Conservation (phyloP, 2,329 filamentous ascomycete genomes). For the Hypoxylon rubiginosum region DNA sequence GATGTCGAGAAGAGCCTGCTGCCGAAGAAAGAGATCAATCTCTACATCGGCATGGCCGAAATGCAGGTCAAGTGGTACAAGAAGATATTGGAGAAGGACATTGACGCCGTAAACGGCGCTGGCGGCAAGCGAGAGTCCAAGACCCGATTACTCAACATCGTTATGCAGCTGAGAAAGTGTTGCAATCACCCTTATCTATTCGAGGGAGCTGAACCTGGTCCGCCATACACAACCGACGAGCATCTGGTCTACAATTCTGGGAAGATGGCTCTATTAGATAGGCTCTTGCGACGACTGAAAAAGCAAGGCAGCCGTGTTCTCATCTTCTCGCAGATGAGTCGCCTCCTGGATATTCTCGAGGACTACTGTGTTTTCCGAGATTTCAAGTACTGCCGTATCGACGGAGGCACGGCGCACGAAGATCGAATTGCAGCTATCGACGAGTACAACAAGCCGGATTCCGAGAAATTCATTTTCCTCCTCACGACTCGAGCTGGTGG, state of each 20-base stretch:
- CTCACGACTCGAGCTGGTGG: conserved; percentile 96
- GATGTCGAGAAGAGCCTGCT: conserved; percentile 98
- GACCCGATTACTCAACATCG: conserved; percentile 95
- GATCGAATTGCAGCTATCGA: conserved; percentile 98
- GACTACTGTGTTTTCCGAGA: conserved; percentile 98
- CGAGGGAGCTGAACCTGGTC: conserved; percentile 95
- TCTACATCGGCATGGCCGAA: conserved; percentile 98
- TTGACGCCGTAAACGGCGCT: conserved; percentile 97
- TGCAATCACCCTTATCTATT: conserved; percentile 99
- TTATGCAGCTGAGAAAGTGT: conserved; percentile 99
- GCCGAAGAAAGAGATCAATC: conserved; percentile 96
- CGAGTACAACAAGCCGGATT: conserved; percentile 95
- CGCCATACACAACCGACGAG: conserved; percentile 97
- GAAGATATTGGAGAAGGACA: conserved; percentile 98
- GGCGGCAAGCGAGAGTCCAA: conserved; percentile 98
- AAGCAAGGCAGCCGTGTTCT: conserved; percentile 93
- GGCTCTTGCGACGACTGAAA: conserved; percentile 85
- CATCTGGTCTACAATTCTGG: conserved; percentile 93
- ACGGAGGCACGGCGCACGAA: conserved; percentile 95
- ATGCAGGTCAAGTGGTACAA: conserved; percentile 99
- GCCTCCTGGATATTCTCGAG: conserved; percentile 94
- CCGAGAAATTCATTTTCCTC: conserved; percentile 96
- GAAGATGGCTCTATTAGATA: conserved; percentile 98
- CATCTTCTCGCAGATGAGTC: conserved; percentile 99
- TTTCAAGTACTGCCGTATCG: conserved; percentile 97